Conservation (phyloP, 2,329 filamentous ascomycete genomes). For the Colletotrichum sublineola region DNA sequence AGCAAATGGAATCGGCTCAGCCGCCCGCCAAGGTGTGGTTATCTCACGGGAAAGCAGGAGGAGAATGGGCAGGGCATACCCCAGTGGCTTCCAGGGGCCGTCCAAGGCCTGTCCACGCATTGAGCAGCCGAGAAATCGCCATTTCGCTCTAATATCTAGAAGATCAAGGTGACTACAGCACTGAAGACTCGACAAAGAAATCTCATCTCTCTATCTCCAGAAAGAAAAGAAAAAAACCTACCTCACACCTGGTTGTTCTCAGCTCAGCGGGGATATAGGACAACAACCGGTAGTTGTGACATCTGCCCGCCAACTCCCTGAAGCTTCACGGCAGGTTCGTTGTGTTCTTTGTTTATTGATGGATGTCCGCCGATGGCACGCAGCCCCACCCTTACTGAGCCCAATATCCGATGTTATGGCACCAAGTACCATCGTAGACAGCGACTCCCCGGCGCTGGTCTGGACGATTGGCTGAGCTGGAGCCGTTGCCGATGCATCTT, state of each 20-base stretch:
- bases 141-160: conserved; percentile 12
- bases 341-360: conserved; percentile 1
- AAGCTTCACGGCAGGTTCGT: not conserved
- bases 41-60: conserved; percentile 28
- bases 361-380: conserved; percentile 4
- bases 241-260: not conserved
- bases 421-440: conserved; percentile 34
- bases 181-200: not conserved
- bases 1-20: conserved; percentile 26
- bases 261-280: not conserved
- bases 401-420: conserved; percentile 39
- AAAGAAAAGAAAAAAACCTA: not conserved
- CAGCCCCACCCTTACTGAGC: conserved; percentile 34
- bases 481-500: not conserved
- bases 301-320: not conserved
- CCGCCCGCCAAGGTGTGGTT: conserved; percentile 32
- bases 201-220: not conserved
- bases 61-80: conserved; percentile 34
- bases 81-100: conserved; percentile 33
- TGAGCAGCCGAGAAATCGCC: conserved; percentile 18
- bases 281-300: not conserved
- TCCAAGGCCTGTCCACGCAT: conserved; percentile 14
- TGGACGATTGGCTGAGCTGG: conserved; percentile 2
- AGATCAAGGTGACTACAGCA: conserved; percentile 7
- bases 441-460: conserved; percentile 28